phyloP scores from a whole-genome alignment of 2,329 filamentous ascomycete species.

The Ophiognomonia clavigignenti-juglandacearum region DNA sequence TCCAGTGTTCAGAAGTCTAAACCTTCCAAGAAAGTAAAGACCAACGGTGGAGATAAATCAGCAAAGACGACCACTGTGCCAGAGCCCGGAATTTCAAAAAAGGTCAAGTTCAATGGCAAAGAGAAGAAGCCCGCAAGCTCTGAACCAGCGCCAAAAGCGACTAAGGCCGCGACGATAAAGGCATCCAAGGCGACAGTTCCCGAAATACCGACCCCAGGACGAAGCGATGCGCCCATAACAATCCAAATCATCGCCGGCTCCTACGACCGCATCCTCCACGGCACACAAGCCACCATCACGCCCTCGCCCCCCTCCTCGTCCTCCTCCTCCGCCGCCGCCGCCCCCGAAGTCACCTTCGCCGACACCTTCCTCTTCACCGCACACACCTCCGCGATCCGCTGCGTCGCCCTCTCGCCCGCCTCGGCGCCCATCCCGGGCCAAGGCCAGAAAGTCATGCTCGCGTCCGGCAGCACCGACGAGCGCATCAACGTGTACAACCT shows the following conservation, averaged over 20 bases:
- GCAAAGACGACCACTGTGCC: slow-evolving; percentile 14
- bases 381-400: slow-evolving; percentile 84
- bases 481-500: slow-evolving; percentile 92
- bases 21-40: slow-evolving; percentile 6
- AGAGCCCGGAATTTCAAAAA: slow-evolving; percentile 9
- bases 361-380: slow-evolving; percentile 96
- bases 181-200: slow-evolving; percentile 13
- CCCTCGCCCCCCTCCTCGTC: slow-evolving; percentile 18
- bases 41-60: neutral
- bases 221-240: slow-evolving; percentile 24
- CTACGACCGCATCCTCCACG: slow-evolving; percentile 90
- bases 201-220: slow-evolving; percentile 33
- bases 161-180: slow-evolving; percentile 11
- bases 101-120: slow-evolving; percentile 6
- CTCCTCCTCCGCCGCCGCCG: neutral
- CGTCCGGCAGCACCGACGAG: slow-evolving; percentile 89
- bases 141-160: slow-evolving; percentile 15
- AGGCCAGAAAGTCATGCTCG: slow-evolving; percentile 79
- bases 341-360: slow-evolving; percentile 60
- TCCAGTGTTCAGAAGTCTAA: slow-evolving; percentile 11
- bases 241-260: slow-evolving; percentile 89
- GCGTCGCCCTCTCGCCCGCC: slow-evolving; percentile 76
- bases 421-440: slow-evolving; percentile 57
- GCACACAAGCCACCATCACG: slow-evolving; percentile 72
- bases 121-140: slow-evolving; percentile 8